phyloP scores from a whole-genome alignment of 116 monocot genomes.

The Papilionanthe hybrid region DNA sequence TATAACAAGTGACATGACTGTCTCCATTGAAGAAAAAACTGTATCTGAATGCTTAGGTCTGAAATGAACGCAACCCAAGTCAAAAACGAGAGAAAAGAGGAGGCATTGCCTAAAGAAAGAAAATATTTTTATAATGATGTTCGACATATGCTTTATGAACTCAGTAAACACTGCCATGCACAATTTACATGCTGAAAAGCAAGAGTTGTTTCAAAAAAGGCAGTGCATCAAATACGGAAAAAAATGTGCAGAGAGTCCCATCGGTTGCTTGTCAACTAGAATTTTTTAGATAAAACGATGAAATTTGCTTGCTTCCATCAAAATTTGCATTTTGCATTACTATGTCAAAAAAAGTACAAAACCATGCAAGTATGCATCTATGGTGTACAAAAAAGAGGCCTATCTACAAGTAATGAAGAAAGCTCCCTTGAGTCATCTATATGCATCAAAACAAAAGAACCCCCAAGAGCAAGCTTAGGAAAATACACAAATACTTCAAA shows the following conservation, averaged over 20 bases:
- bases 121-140: neutral
- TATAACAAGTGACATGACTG: conserved; percentile 51
- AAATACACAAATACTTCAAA: neutral
- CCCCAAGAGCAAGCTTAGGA: no score
- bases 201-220: neutral
- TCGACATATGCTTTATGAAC: neutral
- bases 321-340: no score
- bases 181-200: neutral
- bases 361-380: no score
- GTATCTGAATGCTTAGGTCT: conserved; percentile 38
- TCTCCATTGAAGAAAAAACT: conserved; percentile 45
- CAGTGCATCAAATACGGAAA: neutral
- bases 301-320: neutral
- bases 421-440: no score
- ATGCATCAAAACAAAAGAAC: no score
- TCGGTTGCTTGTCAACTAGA: neutral
- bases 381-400: no score
- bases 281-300: neutral
- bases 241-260: neutral
- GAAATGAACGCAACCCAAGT: neutral
- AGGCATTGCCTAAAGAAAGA: neutral
- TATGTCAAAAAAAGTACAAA: no score
- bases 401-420: no score
- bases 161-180: neutral
- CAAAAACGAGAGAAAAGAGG: neutral